Evolutionary conservation across 768 basidiomycete species (phyloP), one percentile per base, ranked within the genome.

Genomic region (Mrakia blollopis): DNA sequence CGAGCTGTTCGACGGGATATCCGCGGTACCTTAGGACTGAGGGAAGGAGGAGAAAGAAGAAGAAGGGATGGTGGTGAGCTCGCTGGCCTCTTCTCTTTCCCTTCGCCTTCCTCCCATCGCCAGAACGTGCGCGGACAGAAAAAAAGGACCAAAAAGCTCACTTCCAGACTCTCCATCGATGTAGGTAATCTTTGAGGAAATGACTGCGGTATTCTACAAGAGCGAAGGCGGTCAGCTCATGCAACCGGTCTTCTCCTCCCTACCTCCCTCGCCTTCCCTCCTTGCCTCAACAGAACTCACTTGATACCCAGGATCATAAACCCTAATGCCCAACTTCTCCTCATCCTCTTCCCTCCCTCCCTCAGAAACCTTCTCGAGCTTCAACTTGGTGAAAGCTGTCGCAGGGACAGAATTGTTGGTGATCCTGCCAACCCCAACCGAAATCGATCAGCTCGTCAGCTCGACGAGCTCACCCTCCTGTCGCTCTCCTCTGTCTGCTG

Each of bases 1-100:
- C 93, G 44, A 96, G 89, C 81, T 94, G 91, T 81, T 96, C 94
- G 79, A 96, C 95, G 23, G 94, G 93, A 82, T 94, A 94, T 30
- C 94, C 94, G 84, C 93, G 91, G 81, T 57, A 70, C 11, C 72
- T 18, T 0, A 74, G 72, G 68, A 74, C 71, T 70, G 62, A 8
- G n/a, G 32, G 50, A 1, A 35, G 21, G 32, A 0, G 21, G 28
- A 23, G 21, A 11, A 25, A 18, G 28, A 39, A 44, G 65, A 44
- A 32, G 39, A 35, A 35, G 35, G 44, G 11, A n/a, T 7, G 16
- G n/a, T 14, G 37, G 11, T 28, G 9, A 50, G 39, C 18, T 71
- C 70, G 44, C 11, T 9, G 5, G 1, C 30, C 3, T 62, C 62
- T 32, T 37, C 32, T 28, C 62, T 30, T 63, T 63, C 16, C 62